Evolutionary conservation across 2,329 filamentous ascomycete species (phyloP).

Genomic region (Pseudogymnoascus sp.): DNA sequence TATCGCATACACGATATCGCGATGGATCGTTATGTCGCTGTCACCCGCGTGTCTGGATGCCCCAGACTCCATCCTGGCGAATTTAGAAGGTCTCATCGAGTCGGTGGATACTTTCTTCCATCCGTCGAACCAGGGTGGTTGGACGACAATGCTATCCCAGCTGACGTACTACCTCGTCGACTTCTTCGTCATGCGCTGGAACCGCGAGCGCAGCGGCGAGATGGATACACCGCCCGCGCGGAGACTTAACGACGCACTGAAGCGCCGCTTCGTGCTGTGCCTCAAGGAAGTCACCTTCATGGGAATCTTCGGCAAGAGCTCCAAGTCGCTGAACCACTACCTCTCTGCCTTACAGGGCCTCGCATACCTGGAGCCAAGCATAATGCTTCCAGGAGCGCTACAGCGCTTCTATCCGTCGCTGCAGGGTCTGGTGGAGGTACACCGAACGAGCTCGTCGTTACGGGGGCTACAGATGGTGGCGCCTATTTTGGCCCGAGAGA

Average conservation of each 20-base stretch:
- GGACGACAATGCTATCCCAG: slow-evolving; percentile 85
- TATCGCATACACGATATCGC: slow-evolving; percentile 79
- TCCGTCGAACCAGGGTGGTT: slow-evolving; percentile 86
- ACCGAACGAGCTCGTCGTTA: slow-evolving; percentile 88
- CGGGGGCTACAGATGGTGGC: slow-evolving; percentile 87
- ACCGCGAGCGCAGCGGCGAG: slow-evolving; percentile 86
- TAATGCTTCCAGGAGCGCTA: slow-evolving; percentile 86
- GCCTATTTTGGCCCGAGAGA: slow-evolving; percentile 82
- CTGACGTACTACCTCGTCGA: slow-evolving; percentile 88
- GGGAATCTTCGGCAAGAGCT: slow-evolving; percentile 95
- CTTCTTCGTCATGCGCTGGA: slow-evolving; percentile 96
- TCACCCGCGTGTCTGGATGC: slow-evolving; percentile 73
- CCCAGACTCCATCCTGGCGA: slow-evolving; percentile 72
- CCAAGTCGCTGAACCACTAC: slow-evolving; percentile 83
- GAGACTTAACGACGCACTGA: slow-evolving; percentile 70
- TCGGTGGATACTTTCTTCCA: slow-evolving; percentile 98
- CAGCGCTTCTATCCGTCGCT: slow-evolving; percentile 96
- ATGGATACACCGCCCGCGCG: slow-evolving; percentile 76
- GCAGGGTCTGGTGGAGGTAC: slow-evolving; percentile 93
- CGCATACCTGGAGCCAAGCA: slow-evolving; percentile 80
- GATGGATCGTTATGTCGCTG: slow-evolving; percentile 87
- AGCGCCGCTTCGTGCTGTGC: slow-evolving; percentile 79
- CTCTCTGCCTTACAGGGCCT: slow-evolving; percentile 83
- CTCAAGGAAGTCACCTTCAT: slow-evolving; percentile 93
- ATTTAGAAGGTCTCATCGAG: slow-evolving; percentile 84